Evolutionary conservation across 768 basidiomycete species (phyloP).

Genomic region (Paxillus rubicundulus): DNA sequence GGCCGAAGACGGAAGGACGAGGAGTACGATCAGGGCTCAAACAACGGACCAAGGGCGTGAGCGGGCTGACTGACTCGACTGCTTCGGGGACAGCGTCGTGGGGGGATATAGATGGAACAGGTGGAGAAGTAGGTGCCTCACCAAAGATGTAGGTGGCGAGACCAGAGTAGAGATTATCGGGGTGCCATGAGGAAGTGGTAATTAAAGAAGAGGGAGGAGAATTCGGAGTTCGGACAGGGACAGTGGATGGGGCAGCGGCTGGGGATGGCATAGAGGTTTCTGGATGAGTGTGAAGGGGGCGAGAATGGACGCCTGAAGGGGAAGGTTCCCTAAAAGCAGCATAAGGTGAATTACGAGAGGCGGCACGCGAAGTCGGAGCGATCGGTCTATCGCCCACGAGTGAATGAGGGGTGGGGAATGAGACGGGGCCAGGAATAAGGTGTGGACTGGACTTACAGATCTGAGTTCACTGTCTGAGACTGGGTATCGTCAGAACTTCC

Average conservation of each 20-base stretch:
- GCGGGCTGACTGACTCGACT: constrained; percentile 36
- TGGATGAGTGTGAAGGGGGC: not conserved
- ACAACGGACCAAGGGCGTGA: constrained; percentile 27
- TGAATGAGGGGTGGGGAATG: not conserved
- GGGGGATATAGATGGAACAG: constrained; percentile 14
- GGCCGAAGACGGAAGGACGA: constrained; percentile 39
- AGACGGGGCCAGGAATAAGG: not conserved
- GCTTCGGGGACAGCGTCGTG: constrained; percentile 14
- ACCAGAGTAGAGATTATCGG: constrained; percentile 37
- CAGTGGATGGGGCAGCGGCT: not conserved
- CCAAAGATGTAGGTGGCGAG: constrained; percentile 46
- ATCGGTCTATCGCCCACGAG: not conserved
- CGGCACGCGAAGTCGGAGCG: not conserved
- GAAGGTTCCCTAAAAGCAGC: not conserved
- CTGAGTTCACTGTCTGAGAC: not conserved
- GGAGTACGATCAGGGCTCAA: constrained; percentile 42
- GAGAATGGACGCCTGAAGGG: not conserved
- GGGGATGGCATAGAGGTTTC: not conserved
- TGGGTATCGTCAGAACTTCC: constrained; percentile 3
- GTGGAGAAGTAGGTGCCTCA: constrained; percentile 23
- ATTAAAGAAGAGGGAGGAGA: not conserved
- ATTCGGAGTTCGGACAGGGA: not conserved
- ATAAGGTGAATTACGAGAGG: not conserved
- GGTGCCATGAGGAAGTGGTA: not conserved
- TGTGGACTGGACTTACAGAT: constrained; percentile 4